Conservation (phyloP, 1,284 basidiomycete genomes). For the Waitea zeae region DNA sequence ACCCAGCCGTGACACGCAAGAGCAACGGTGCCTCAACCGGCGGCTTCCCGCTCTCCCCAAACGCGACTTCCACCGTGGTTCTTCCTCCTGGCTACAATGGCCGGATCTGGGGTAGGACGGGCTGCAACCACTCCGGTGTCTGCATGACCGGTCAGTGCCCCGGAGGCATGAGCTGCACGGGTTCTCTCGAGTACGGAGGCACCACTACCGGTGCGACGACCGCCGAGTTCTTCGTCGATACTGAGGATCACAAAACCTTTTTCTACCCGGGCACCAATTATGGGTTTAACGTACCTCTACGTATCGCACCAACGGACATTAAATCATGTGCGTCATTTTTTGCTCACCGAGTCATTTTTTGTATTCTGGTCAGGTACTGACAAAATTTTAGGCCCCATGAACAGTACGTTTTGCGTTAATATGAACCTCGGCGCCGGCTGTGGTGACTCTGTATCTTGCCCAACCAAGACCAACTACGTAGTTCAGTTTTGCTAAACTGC, state of each 20-base stretch:
- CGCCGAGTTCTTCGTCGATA: too few relatives aligned
- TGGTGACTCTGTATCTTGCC: too few relatives aligned
- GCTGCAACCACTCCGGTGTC: slow-evolving; percentile 2
- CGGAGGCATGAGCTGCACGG: slow-evolving; percentile 1
- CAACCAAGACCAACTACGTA: too few relatives aligned
- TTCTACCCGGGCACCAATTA: slow-evolving; percentile 1
- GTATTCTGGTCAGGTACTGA: too few relatives aligned
- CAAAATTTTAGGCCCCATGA: too few relatives aligned
- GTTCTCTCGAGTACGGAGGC: neutral
- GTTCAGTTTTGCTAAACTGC: too few relatives aligned
- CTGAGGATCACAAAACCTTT: too few relatives aligned
- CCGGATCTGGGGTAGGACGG: slow-evolving; percentile 5
- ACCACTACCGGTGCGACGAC: too few relatives aligned
- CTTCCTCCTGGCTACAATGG: slow-evolving; percentile 1
- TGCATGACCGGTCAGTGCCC: slow-evolving; percentile 1
- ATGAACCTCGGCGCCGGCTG: too few relatives aligned
- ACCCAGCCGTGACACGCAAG: neutral
- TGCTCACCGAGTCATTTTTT: too few relatives aligned
- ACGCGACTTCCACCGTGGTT: neutral
- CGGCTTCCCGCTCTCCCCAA: slow-evolving; percentile 1
- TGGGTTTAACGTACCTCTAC: slow-evolving; percentile 2
- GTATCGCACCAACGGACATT: slow-evolving; percentile 1
- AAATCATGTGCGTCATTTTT: too few relatives aligned
- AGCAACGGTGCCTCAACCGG: neutral
- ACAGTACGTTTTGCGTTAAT: too few relatives aligned